Evolutionary conservation across 2,329 filamentous ascomycete species (phyloP).

Genomic region (Fusarium agapanthi): DNA sequence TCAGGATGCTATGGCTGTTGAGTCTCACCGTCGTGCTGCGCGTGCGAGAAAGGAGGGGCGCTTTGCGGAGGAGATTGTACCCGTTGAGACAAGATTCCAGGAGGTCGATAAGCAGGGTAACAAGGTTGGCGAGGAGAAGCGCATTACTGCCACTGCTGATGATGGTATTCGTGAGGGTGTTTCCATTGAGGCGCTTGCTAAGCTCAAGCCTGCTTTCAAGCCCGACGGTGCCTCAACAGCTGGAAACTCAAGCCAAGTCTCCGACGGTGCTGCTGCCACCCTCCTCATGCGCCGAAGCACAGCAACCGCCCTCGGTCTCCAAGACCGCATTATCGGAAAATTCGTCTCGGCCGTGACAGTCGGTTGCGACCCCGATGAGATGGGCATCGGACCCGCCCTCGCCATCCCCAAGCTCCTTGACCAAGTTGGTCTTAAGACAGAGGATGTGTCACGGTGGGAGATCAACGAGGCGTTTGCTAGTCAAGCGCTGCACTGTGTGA

Average conservation of each 20-base stretch:
- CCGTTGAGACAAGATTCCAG: constrained; percentile 76
- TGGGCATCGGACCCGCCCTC: constrained; percentile 89
- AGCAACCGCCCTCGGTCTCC: constrained; percentile 76
- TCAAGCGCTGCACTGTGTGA: constrained; percentile 74
- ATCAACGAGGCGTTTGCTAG: constrained; percentile 86
- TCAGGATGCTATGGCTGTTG: constrained; percentile 83
- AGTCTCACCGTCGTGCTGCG: constrained; percentile 77
- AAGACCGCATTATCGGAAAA: constrained; percentile 76
- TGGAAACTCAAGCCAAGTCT: constrained; percentile 86
- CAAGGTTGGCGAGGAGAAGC: constrained; percentile 63
- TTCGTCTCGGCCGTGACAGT: constrained; percentile 81
- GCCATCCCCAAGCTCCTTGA: constrained; percentile 85
- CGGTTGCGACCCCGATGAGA: constrained; percentile 88
- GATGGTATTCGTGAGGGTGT: constrained; percentile 81
- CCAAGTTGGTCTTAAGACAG: constrained; percentile 70
- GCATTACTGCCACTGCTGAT: constrained; percentile 76
- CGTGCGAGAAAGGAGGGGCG: constrained; percentile 72
- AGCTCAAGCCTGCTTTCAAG: constrained; percentile 87
- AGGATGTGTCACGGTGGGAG: constrained; percentile 87
- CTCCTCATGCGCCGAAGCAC: constrained; percentile 87
- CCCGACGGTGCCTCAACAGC: constrained; percentile 80
- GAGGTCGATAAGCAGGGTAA: constrained; percentile 69
- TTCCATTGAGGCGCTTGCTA: constrained; percentile 74
- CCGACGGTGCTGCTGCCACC: constrained; percentile 85
- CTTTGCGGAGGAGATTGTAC: constrained; percentile 83